phyloP scores from a whole-genome alignment of 73 alveolate genomes.

The Blepharisma stoltei region DNA sequence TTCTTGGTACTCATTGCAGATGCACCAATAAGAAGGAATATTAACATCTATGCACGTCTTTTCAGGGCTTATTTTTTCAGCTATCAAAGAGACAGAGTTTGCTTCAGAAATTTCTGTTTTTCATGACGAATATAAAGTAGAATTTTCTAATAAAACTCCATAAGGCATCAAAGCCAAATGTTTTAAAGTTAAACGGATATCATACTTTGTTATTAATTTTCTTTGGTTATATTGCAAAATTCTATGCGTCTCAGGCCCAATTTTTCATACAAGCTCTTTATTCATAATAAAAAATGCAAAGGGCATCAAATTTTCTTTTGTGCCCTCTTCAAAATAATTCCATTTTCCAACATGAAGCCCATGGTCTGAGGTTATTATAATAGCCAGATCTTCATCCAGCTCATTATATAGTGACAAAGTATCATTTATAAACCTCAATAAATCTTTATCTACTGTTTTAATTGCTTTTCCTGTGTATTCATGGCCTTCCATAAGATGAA shows the following conservation, averaged over 20 bases:
- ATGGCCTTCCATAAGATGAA: conserved; percentile 6
- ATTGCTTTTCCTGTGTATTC: neutral
- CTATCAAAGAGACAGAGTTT: neutral
- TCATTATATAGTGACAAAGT: neutral
- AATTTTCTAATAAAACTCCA: neutral
- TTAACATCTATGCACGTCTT: conserved; percentile 22
- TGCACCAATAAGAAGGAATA: neutral
- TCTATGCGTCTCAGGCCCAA: neutral
- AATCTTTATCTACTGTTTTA: neutral
- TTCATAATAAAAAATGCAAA: neutral
- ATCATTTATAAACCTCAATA: neutral
- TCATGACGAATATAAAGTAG: neutral
- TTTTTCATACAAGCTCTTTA: neutral
- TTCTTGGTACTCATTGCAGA: conserved; percentile 4
- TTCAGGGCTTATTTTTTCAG: neutral
- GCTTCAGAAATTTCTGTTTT: neutral
- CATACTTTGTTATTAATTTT: neutral
- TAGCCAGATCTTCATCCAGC: neutral
- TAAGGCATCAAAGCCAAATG: neutral
- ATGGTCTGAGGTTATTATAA: neutral
- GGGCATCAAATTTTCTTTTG: neutral
- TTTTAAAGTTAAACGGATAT: neutral
- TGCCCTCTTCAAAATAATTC: neutral
- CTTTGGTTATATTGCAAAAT: neutral
- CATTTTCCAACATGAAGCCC: neutral